These are phyloP conservation scores for Sarocladium oryzae DNA, from an alignment of 2,329 filamentous ascomycete species.

Conservation along the genomic window DNA sequence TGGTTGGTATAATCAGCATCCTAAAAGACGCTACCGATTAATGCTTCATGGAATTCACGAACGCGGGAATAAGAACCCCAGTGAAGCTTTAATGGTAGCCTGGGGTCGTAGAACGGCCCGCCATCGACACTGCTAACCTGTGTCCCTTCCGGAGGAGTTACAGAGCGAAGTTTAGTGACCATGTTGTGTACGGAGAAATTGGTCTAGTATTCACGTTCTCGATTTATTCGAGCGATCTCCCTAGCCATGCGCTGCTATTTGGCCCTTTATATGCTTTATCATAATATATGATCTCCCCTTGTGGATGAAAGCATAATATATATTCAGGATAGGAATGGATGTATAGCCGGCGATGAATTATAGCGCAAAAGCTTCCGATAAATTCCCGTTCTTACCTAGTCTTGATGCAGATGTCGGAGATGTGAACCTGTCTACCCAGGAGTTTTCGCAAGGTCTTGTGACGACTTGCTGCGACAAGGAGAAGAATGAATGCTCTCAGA, in stretches of 20 bases:
- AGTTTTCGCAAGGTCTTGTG: slow-evolving; percentile 8
- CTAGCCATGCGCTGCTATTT: slow-evolving; percentile 13
- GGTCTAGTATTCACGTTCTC: slow-evolving; percentile 14
- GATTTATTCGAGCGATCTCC: slow-evolving; percentile 13
- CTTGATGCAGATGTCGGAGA: slow-evolving; percentile 23
- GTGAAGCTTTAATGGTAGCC: slow-evolving; percentile 14
- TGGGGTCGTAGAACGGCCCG: slow-evolving; percentile 18
- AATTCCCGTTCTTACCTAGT: slow-evolving; percentile 20
- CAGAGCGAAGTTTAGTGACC: slow-evolving; percentile 14
- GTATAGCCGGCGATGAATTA: slow-evolving; percentile 33
- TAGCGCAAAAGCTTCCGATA: slow-evolving; percentile 34
- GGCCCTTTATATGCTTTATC: slow-evolving; percentile 31
- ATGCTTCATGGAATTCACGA: slow-evolving; percentile 19
- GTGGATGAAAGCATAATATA: slow-evolving; percentile 33
- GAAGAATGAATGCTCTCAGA: slow-evolving; percentile 8
- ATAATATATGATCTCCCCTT: slow-evolving; percentile 32
- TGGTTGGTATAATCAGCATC: neutral
- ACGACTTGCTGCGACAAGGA: slow-evolving; percentile 8
- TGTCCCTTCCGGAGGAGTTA: slow-evolving; percentile 10
- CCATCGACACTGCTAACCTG: slow-evolving; percentile 15
- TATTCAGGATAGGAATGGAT: slow-evolving; percentile 35
- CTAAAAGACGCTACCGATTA: slow-evolving; percentile 11
- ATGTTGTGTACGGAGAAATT: slow-evolving; percentile 17
- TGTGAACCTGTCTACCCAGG: slow-evolving; percentile 2
- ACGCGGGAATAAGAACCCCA: slow-evolving; percentile 22